These are phyloP conservation scores for Neurospora tetrasperma DNA, from an alignment of 495 filamentous ascomycete genomes.

Conservation along the genomic window DNA sequence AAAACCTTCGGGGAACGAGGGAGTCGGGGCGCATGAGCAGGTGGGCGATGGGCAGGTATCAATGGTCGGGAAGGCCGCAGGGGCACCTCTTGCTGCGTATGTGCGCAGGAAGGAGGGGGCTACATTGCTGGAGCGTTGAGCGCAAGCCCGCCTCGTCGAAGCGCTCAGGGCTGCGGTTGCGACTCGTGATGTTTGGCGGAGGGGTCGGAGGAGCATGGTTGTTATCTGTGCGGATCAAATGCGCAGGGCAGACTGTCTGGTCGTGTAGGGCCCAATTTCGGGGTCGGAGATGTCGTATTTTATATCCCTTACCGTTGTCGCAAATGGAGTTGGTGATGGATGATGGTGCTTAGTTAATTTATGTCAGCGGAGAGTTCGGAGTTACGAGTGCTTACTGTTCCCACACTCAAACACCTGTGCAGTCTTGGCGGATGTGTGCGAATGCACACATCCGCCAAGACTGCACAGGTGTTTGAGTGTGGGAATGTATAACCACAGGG, in stretches of 20 bases:
- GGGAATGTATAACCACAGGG: not conserved
- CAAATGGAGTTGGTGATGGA: not conserved
- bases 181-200: not conserved
- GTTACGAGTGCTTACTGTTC: not conserved
- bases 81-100: not conserved
- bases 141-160: not conserved
- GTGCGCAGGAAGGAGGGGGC: not conserved
- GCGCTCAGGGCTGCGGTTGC: not conserved
- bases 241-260: not conserved
- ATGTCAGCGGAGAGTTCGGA: not conserved
- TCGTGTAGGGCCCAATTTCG: not conserved
- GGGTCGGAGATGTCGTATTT: not conserved
- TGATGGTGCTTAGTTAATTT: not conserved
- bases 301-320: not conserved
- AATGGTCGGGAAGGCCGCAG: conserved; percentile 37
- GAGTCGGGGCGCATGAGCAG: conserved; percentile 58
- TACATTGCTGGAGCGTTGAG: not conserved
- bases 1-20: conserved; percentile 53
- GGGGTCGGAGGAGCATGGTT: not conserved
- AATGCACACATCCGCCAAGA: no score
- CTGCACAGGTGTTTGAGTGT: no score
- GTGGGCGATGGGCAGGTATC: conserved; percentile 59
- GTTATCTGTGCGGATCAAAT: not conserved
- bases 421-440: no score
- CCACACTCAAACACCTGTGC: no score